These are phyloP conservation scores for Leccinum truebloodii DNA, from an alignment of 768 basidiomycete species.

Conservation along the genomic window DNA sequence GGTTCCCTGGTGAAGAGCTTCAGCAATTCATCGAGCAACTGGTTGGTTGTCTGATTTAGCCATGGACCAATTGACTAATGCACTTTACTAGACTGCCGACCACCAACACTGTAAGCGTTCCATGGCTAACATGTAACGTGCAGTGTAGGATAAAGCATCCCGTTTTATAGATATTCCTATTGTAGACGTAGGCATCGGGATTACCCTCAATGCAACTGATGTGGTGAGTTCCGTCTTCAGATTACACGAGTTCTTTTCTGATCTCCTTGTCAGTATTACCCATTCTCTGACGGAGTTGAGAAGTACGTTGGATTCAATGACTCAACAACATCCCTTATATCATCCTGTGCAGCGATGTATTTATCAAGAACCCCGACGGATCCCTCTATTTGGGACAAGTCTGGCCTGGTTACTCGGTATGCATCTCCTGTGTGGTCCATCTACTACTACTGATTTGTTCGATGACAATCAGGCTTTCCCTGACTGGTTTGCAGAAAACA, in stretches of 20 bases:
- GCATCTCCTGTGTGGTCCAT: slow-evolving; percentile 9
- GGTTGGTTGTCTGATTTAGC: slow-evolving; percentile 38
- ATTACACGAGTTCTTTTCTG: neutral
- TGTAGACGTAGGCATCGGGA: slow-evolving; percentile 62
- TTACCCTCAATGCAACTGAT: slow-evolving; percentile 60
- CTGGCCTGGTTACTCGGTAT: slow-evolving; percentile 75
- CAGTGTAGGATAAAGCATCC: neutral
- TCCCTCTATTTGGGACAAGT: slow-evolving; percentile 74
- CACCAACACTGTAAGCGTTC: slow-evolving; percentile 31
- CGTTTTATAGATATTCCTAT: slow-evolving; percentile 66
- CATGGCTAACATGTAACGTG: neutral
- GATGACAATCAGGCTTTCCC: slow-evolving; percentile 47
- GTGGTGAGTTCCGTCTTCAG: slow-evolving; percentile 43
- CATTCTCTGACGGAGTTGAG: slow-evolving; percentile 63
- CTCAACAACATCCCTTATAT: neutral
- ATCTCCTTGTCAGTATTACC: slow-evolving; percentile 51
- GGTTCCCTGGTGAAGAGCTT: slow-evolving; percentile 57
- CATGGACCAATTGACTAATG: slow-evolving; percentile 9
- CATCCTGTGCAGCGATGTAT: slow-evolving; percentile 50
- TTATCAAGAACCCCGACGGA: slow-evolving; percentile 75
- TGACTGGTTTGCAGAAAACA: slow-evolving; percentile 59
- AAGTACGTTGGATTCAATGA: slow-evolving; percentile 38
- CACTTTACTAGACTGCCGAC: slow-evolving; percentile 22
- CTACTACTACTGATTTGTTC: neutral
- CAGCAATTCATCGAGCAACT: slow-evolving; percentile 54